Conservation (phyloP, 768 basidiomycete species). For the Pluteus cervinus region DNA sequence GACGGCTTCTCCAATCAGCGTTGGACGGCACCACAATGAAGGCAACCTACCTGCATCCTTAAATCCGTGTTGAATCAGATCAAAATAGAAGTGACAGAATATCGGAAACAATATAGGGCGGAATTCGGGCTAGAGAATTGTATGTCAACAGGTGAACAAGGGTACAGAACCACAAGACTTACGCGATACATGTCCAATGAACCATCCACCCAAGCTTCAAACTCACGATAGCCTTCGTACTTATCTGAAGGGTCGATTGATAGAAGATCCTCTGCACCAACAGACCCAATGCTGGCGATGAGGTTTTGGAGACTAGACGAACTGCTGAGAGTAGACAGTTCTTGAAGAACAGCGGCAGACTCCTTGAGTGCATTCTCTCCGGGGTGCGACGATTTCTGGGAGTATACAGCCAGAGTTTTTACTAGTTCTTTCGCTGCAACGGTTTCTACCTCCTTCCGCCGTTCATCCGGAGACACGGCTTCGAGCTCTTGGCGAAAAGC, state of each 20-base stretch:
- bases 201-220: conserved; percentile 86
- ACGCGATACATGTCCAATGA: conserved; percentile 90
- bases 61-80: conserved; percentile 86
- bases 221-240: conserved; percentile 78
- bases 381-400: conserved; percentile 59
- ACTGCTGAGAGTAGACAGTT: conserved; percentile 63
- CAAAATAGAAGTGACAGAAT: conserved; percentile 95
- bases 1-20: conserved; percentile 41
- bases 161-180: conserved; percentile 18
- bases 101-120: conserved; percentile 91
- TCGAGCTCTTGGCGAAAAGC: conserved; percentile 40
- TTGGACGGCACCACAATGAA: conserved; percentile 6
- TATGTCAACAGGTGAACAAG: conserved; percentile 6
- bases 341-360: conserved; percentile 56
- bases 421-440: conserved; percentile 43
- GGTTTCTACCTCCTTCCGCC: conserved; percentile 35
- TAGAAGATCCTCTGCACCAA: conserved; percentile 79
- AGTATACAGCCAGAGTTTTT: conserved; percentile 57
- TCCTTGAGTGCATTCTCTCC: conserved; percentile 73
- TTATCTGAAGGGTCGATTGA: conserved; percentile 80
- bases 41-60: conserved; percentile 73
- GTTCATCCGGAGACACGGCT: conserved; percentile 35
- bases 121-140: conserved; percentile 71
- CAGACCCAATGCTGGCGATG: conserved; percentile 69
- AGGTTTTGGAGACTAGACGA: conserved; percentile 69